A percentile compares a stretch with the other conserved stretches of the same genome.
Conservation (phyloP, 2,329 filamentous ascomycete genomes). For the Phyllosticta paracitricarpa region DNA sequence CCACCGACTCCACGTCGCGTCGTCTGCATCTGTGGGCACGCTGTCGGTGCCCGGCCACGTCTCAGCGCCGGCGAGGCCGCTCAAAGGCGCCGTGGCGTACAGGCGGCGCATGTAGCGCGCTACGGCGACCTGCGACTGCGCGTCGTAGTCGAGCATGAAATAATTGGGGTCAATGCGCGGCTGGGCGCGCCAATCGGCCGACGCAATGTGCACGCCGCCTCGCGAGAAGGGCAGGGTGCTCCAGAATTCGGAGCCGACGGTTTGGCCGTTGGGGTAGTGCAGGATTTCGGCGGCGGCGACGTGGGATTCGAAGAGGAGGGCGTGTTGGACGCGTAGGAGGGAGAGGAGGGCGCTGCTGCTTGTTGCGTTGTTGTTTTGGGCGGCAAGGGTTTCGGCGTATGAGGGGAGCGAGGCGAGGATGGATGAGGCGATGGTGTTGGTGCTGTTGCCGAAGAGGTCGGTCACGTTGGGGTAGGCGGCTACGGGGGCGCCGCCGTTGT, state of each 20-base stretch:
- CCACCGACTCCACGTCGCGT: constrained; percentile 16
- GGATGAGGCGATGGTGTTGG: constrained; percentile 13
- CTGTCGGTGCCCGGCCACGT: constrained; percentile 12
- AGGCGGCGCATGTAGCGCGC: constrained; percentile 25
- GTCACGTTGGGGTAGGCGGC: constrained; percentile 16
- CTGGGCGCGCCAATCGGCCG: constrained; percentile 21
- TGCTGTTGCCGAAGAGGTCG: constrained; percentile 17
- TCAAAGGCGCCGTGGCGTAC: constrained; percentile 22
- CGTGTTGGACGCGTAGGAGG: constrained; percentile 21
- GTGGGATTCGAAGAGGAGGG: constrained; percentile 30
- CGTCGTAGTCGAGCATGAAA: constrained; percentile 33
- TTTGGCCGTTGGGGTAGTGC: not conserved
- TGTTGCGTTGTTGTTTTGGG: constrained; percentile 6
- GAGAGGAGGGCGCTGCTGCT: not conserved
- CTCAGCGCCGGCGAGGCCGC: constrained; percentile 16
- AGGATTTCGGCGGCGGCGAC: constrained; percentile 25
- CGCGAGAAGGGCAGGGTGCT: constrained; percentile 12
- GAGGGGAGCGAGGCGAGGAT: constrained; percentile 12
- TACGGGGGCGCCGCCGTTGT: constrained; percentile 16
- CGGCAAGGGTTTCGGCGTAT: constrained; percentile 13
- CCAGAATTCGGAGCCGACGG: constrained; percentile 1
- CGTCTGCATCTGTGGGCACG: constrained; percentile 12
- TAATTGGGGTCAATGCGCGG: constrained; percentile 36
- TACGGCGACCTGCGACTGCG: constrained; percentile 26
- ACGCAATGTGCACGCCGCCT: constrained; percentile 33